These are phyloP conservation scores for Aspergillus sp. DNA, from an alignment of 2,329 filamentous ascomycete species.

Conservation along the genomic window DNA sequence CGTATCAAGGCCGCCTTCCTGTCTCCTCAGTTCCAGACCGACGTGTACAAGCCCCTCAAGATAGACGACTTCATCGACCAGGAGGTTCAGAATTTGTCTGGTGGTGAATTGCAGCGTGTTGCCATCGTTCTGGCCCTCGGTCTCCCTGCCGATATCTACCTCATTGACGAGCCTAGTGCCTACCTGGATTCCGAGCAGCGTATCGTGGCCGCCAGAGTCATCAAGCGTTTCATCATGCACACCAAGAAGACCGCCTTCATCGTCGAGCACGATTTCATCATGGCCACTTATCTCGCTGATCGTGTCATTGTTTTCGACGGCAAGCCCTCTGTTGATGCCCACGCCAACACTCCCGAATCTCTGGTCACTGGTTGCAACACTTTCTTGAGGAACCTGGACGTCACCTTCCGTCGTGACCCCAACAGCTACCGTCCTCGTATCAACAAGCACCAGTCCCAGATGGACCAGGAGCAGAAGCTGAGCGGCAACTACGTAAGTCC, in stretches of 20 bases:
- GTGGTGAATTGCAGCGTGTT: constrained; percentile 98
- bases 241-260: constrained; percentile 99
- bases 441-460: constrained; percentile 93
- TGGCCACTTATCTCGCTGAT: constrained; percentile 80
- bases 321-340: constrained; percentile 81
- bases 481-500: constrained; percentile 80
- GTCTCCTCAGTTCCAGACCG: constrained; percentile 97
- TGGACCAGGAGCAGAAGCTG: constrained; percentile 97
- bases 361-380: constrained; percentile 93
- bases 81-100: constrained; percentile 97
- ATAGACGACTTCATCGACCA: constrained; percentile 99
- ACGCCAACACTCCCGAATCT: constrained; percentile 86
- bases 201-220: constrained; percentile 94
- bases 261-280: constrained; percentile 99
- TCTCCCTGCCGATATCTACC: constrained; percentile 93
- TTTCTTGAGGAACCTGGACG: constrained; percentile 94
- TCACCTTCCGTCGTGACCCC: constrained; percentile 97
- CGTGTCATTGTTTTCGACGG: constrained; percentile 99
- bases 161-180: constrained; percentile 95
- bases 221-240: constrained; percentile 99
- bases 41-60: constrained; percentile 99
- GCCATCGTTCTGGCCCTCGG: constrained; percentile 96
- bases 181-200: constrained; percentile 99
- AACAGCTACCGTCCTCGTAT: constrained; percentile 95
- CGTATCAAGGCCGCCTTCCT: constrained; percentile 97